Evolutionary conservation across 1,284 basidiomycete genomes (phyloP).

Genomic region (Boletus sp.): DNA sequence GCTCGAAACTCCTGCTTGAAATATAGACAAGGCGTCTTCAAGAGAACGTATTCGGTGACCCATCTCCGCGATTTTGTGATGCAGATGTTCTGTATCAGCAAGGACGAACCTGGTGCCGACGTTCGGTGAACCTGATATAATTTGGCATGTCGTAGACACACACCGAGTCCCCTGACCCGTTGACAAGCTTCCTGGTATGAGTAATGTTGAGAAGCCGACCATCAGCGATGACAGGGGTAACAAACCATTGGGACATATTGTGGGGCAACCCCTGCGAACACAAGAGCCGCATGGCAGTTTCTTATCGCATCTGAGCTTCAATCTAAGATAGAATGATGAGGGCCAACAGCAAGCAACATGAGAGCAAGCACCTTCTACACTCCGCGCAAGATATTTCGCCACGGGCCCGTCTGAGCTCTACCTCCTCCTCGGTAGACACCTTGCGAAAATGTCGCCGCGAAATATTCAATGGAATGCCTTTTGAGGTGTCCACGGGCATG

Average conservation of each 20-base stretch:
- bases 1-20: slow-evolving; percentile 56
- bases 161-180: slow-evolving; percentile 58
- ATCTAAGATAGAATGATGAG: slow-evolving; percentile 32
- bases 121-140: not conserved
- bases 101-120: slow-evolving; percentile 52
- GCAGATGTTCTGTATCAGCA: slow-evolving; percentile 66
- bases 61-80: slow-evolving; percentile 68
- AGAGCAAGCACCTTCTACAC: slow-evolving; percentile 39
- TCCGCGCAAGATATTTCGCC: slow-evolving; percentile 59
- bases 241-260: slow-evolving; percentile 50
- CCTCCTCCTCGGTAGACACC: slow-evolving; percentile 44
- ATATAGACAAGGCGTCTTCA: slow-evolving; percentile 63
- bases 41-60: slow-evolving; percentile 67
- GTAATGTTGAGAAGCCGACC: not conserved
- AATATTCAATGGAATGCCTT: slow-evolving; percentile 18
- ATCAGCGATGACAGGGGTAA: not conserved
- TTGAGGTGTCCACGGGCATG: slow-evolving; percentile 33
- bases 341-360: not conserved
- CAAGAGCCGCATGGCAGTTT: slow-evolving; percentile 53
- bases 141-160: slow-evolving; percentile 8
- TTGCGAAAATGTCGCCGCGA: slow-evolving; percentile 42
- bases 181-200: slow-evolving; percentile 41
- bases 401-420: slow-evolving; percentile 48
- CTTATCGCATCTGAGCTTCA: slow-evolving; percentile 71
- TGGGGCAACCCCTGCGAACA: slow-evolving; percentile 40